phyloP scores from a whole-genome alignment of 1,284 basidiomycete genomes.

The Pseudozyma hubeiensis region DNA sequence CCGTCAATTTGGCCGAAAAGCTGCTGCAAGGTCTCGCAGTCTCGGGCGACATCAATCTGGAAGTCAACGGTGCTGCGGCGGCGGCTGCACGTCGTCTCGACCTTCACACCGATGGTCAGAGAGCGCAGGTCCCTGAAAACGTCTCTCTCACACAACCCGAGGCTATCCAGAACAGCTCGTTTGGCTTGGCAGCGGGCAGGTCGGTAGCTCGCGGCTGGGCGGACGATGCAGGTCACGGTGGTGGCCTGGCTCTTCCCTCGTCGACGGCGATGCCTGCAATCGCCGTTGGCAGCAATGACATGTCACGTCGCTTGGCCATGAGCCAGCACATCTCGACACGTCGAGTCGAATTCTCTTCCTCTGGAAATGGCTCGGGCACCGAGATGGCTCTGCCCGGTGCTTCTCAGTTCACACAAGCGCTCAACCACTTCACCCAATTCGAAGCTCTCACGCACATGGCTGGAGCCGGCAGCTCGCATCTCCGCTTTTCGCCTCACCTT shows the following conservation, averaged over 20 bases:
- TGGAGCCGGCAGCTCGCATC: conserved; percentile 32
- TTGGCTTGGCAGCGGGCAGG: conserved; percentile 32
- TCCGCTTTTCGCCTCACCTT: conserved; percentile 63
- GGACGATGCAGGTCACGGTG: conserved; percentile 17
- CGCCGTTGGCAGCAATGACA: conserved; percentile 32
- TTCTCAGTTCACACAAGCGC: conserved; percentile 64
- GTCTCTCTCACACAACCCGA: conserved; percentile 67
- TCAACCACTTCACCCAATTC: conserved; percentile 61
- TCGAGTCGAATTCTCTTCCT: conserved; percentile 39
- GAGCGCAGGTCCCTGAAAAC: conserved; percentile 63
- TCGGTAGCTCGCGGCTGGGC: conserved; percentile 27
- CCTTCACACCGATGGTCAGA: conserved; percentile 64
- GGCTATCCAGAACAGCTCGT: conserved; percentile 51
- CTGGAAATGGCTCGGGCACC: conserved; percentile 20
- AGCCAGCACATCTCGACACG: conserved; percentile 54
- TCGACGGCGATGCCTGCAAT: conserved; percentile 55
- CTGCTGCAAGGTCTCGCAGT: conserved; percentile 66
- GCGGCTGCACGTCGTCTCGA: conserved; percentile 43
- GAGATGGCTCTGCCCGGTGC: conserved; percentile 34
- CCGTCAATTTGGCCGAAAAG: conserved; percentile 65
- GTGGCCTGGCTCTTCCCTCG: conserved; percentile 46
- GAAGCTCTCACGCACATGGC: conserved; percentile 46
- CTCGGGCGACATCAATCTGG: conserved; percentile 62
- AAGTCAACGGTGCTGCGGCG: conserved; percentile 25
- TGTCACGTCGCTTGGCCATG: conserved; percentile 50